Base-by-base conservation (phyloP, 306 rosid genomes). In the Rosa chinensis region DNA sequence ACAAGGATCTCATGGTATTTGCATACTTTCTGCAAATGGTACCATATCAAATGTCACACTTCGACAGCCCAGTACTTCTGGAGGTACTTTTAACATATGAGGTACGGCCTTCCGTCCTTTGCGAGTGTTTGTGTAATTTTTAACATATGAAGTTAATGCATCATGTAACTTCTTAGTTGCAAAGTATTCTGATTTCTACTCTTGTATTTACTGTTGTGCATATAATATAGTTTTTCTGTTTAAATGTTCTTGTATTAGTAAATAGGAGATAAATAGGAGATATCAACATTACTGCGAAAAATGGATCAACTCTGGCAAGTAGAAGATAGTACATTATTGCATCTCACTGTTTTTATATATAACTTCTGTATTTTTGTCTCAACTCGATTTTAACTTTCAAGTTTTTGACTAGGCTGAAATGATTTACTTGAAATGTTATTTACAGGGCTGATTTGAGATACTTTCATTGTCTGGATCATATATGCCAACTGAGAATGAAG, bases 51-150 rank as follows among this genome's bases (percentile, higher is more conserved):
- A 95, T 87, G 99, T 95, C 64, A 93, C 98, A 7, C 96, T 95
- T 76, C 96, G 98, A 32, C 98, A 92, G 66, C 98, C 97, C 39
- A 93, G 91, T 80, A 89, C 97, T 73, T 94, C 97, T 6, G 98
- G 99, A 18, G 99, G 99, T 72, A 95, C 99, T 76, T 84, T 95
- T 28, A 82, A 95, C 99, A 20, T 95, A 95, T 55, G 99, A 95
- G 99, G 99, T 95, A 68, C 35, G 68, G 73, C 59, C 18, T 18
- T 66, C 45, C 1, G 21, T 45, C 70, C 59, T 74, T 73, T 73
- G 32, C 52, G 74, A 73, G 66, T 40, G 39, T 73, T 53, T 56
- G 20, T 70, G 32, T n/a, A 52, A 47, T 28, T 56, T 56, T 17
- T 28, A 67, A 18, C 28, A 66, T 40, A 67, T 32, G 72, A 66